A percentile compares a stretch with the other conserved stretches of the same genome.
Evolutionary conservation across 176 grass and related monocot genomes (phyloP).

Genomic region (Oryza australiensis): DNA sequence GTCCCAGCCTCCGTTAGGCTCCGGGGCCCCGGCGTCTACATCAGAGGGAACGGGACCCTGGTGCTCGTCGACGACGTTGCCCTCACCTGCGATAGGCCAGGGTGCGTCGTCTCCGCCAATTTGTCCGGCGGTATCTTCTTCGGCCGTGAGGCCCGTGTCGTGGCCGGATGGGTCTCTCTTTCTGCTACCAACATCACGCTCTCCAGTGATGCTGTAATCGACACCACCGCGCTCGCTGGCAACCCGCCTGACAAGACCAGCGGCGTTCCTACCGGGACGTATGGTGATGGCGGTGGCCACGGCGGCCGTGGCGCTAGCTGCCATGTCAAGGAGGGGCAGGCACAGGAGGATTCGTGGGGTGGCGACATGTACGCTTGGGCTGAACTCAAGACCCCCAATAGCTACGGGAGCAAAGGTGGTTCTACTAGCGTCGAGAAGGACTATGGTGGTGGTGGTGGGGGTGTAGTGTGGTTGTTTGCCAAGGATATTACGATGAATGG

Average conservation of each 20-base stretch:
- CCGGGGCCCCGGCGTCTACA: conserved; percentile 41
- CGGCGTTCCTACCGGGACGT: conserved; percentile 55
- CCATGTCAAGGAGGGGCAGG: conserved; percentile 63
- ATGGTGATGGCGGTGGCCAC: conserved; percentile 85
- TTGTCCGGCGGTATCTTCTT: conserved; percentile 59
- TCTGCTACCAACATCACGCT: conserved; percentile 61
- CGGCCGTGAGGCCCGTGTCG: conserved; percentile 43
- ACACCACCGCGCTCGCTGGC: conserved; percentile 70
- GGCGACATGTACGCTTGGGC: conserved; percentile 82
- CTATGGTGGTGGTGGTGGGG: conserved; percentile 84
- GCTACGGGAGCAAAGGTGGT: conserved; percentile 86
- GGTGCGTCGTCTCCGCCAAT: conserved; percentile 71
- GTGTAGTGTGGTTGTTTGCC: conserved; percentile 69
- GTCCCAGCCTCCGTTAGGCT: conserved; percentile 52
- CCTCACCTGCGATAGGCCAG: conserved; percentile 60
- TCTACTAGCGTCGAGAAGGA: conserved; percentile 79
- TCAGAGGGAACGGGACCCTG: conserved; percentile 72
- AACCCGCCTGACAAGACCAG: conserved; percentile 71
- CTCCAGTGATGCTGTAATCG: conserved; percentile 33
- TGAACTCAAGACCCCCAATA: conserved; percentile 54
- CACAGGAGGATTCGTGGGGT: conserved; percentile 93
- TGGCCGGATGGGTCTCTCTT: conserved; percentile 67
- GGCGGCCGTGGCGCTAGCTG: conserved; percentile 90
- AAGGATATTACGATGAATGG: conserved; percentile 69
- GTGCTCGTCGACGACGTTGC: conserved; percentile 52